These are phyloP conservation scores for Primulina tabacum DNA, from an alignment of 257 asterid species.

Conservation along the genomic window DNA sequence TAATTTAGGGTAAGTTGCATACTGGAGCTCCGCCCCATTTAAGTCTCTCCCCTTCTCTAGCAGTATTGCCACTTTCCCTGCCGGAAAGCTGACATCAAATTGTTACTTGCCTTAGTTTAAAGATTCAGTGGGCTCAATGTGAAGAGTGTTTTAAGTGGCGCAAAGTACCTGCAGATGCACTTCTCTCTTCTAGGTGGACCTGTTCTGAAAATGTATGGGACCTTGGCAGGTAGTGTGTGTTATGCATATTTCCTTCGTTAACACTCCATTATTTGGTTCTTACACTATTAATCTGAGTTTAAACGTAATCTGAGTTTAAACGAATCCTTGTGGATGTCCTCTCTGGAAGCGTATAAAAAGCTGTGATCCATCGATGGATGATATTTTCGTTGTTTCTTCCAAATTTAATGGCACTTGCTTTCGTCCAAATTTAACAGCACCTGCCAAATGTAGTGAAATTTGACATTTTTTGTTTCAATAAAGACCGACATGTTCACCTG, in stretches of 20 bases:
- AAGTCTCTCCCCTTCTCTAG: background rate
- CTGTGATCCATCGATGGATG: background rate
- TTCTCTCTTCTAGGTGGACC: conserved; percentile 76
- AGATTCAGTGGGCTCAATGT: conserved; percentile 81
- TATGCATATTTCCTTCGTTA: conserved; percentile 1
- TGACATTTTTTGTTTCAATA: background rate
- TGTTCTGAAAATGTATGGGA: conserved; percentile 72
- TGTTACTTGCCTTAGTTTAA: conserved; percentile 41
- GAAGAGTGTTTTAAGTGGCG: conserved; percentile 97
- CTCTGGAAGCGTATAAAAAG: background rate
- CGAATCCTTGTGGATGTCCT: background rate
- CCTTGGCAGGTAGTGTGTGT: conserved; percentile 52
- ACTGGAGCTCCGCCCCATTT: background rate
- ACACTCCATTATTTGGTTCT: conserved; percentile 5
- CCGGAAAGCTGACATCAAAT: conserved; percentile 26
- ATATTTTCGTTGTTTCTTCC: too few species aligned
- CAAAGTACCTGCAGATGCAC: conserved; percentile 68
- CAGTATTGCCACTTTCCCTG: conserved; percentile 17
- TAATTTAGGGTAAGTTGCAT: conserved; percentile 56
- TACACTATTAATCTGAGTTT: background rate
- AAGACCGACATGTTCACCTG: background rate
- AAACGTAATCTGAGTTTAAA: background rate
- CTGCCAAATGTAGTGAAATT: too few species aligned
- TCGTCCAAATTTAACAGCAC: too few species aligned
- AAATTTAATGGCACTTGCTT: too few species aligned